A percentile compares a stretch with the other conserved stretches of the same genome.
phyloP scores from a whole-genome alignment of 2,329 filamentous ascomycete genomes.

The Ambrosiella beaveri region DNA sequence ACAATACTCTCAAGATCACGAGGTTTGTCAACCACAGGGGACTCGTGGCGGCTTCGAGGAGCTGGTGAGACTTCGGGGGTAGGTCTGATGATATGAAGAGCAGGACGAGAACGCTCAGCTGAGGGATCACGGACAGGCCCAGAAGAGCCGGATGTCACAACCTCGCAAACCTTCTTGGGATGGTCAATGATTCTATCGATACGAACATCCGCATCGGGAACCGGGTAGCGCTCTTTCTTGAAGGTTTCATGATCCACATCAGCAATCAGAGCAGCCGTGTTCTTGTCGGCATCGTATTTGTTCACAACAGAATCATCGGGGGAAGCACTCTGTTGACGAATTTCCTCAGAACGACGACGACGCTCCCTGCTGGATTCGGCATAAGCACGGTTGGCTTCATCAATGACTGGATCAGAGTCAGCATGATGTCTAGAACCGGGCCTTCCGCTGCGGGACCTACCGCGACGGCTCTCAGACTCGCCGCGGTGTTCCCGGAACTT shows the following conservation, averaged over 20 bases:
- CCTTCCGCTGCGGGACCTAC: neutral
- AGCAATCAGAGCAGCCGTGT: neutral
- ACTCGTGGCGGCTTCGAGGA: conserved; percentile 13
- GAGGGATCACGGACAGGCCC: conserved; percentile 29
- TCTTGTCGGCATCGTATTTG: conserved; percentile 27
- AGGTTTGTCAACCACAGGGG: neutral
- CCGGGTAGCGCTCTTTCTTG: conserved; percentile 26
- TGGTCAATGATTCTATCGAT: conserved; percentile 39
- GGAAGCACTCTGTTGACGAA: conserved; percentile 25
- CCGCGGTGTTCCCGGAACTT: conserved; percentile 20
- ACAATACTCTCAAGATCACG: conserved; percentile 1
- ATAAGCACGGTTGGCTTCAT: neutral
- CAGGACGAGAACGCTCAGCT: conserved; percentile 36
- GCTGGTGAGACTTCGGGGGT: conserved; percentile 38
- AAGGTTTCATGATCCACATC: neutral
- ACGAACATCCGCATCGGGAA: conserved; percentile 44
- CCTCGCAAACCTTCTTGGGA: conserved; percentile 29
- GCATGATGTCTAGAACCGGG: neutral
- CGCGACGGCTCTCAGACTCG: neutral
- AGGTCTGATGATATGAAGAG: conserved; percentile 43
- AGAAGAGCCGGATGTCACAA: conserved; percentile 15
- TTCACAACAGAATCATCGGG: conserved; percentile 36
- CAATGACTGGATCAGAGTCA: neutral
- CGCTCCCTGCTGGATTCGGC: neutral
- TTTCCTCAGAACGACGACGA: neutral